Conservation (phyloP, 805 yeast genomes). For the Ogataea dorogensis region DNA sequence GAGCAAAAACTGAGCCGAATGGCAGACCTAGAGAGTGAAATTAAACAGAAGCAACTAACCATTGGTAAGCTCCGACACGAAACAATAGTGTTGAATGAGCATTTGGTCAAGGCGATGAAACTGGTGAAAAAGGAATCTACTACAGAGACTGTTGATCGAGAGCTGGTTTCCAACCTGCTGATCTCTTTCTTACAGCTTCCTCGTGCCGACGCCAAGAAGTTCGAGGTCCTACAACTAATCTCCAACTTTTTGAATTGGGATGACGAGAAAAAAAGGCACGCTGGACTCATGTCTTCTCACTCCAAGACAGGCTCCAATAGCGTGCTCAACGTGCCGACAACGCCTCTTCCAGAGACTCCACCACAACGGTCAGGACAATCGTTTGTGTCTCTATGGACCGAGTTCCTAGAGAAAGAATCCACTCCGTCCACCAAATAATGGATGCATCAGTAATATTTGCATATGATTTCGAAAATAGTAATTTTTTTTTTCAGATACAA, state of each 20-base stretch:
- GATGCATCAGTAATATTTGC: slow-evolving; percentile 5
- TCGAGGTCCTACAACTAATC: slow-evolving; percentile 83
- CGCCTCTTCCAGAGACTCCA: slow-evolving; percentile 28
- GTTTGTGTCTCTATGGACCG: slow-evolving; percentile 78
- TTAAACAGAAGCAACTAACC: slow-evolving; percentile 68
- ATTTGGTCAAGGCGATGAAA: slow-evolving; percentile 87
- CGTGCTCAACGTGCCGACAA: slow-evolving; percentile 27
- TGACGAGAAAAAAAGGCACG: slow-evolving; percentile 70
- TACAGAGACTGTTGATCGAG: slow-evolving; percentile 80
- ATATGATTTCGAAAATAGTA: no score
- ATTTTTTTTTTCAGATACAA: not conserved
- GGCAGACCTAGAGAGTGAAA: slow-evolving; percentile 48
- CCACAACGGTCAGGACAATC: slow-evolving; percentile 32
- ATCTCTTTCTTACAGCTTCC: slow-evolving; percentile 84
- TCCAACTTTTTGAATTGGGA: slow-evolving; percentile 88
- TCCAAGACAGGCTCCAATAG: slow-evolving; percentile 33
- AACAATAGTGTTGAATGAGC: slow-evolving; percentile 90
- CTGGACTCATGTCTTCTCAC: slow-evolving; percentile 54
- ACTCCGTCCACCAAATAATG: slow-evolving; percentile 27
- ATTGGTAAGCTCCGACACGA: slow-evolving; percentile 94
- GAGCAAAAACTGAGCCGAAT: slow-evolving; percentile 25
- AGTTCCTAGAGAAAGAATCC: slow-evolving; percentile 72
- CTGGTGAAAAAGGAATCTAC: slow-evolving; percentile 76
- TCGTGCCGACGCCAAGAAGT: slow-evolving; percentile 91
- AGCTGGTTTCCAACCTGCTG: slow-evolving; percentile 80